Percentiles rank a stretch among this genome's conserved stretches.
These are phyloP conservation scores for Leccinum uliginosum DNA, from an alignment of 768 basidiomycete genomes.

Conservation along the genomic window DNA sequence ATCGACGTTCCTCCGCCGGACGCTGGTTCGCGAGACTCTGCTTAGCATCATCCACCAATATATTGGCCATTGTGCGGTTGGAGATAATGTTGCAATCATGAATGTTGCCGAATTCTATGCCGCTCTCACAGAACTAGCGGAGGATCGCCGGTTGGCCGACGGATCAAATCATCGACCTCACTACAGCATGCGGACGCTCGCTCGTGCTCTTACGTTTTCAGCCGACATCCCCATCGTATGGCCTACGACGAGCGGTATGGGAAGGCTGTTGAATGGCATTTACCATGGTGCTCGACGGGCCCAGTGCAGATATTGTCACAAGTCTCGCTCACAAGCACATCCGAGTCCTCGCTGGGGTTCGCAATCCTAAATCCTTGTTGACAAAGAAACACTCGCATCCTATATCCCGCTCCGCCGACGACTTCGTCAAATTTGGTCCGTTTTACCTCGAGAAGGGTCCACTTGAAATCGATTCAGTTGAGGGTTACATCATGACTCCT, in stretches of 20 bases:
- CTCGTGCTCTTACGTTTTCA: conserved; percentile 87
- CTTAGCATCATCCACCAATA: conserved; percentile 85
- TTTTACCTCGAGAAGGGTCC: conserved; percentile 87
- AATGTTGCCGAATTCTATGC: conserved; percentile 90
- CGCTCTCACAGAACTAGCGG: conserved; percentile 71
- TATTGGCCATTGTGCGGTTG: conserved; percentile 75
- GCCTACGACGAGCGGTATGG: conserved; percentile 84
- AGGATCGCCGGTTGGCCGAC: conserved; percentile 78
- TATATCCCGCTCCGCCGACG: conserved; percentile 39
- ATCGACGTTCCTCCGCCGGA: conserved; percentile 95
- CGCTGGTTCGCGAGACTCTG: conserved; percentile 81
- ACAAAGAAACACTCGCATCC: conserved; percentile 61
- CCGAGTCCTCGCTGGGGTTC: conserved; percentile 55
- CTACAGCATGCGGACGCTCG: conserved; percentile 94
- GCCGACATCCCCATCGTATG: conserved; percentile 71
- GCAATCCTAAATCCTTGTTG: conserved; percentile 74
- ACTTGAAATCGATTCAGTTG: conserved; percentile 53
- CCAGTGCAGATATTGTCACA: conserved; percentile 64
- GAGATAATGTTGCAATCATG: conserved; percentile 83
- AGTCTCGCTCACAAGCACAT: conserved; percentile 75
- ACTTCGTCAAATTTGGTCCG: conserved; percentile 81
- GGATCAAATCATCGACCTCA: conserved; percentile 91
- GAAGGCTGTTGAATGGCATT: conserved; percentile 98
- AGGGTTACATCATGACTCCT: conserved; percentile 91
- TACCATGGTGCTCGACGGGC: conserved; percentile 84